Percentiles rank a stretch among this genome's conserved stretches.
Evolutionary conservation across 2,329 filamentous ascomycete genomes (phyloP).

Genomic region (Alternaria brassicicola): DNA sequence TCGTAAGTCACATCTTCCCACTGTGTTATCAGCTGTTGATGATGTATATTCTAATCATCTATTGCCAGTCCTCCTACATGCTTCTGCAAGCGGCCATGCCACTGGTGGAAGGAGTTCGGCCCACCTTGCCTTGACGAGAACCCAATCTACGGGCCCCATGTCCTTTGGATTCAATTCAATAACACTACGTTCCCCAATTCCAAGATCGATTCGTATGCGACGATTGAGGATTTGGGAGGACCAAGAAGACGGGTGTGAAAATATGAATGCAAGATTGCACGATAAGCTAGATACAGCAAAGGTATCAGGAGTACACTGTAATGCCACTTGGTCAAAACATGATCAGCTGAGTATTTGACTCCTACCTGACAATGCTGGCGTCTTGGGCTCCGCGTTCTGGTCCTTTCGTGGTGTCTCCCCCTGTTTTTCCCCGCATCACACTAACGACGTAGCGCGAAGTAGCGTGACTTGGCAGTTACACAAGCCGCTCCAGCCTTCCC

Average conservation of each 20-base stretch:
- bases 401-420: not conserved
- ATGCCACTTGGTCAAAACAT: not conserved
- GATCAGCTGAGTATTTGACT: not conserved
- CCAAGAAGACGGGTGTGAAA: not conserved
- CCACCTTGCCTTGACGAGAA: not conserved
- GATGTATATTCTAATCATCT: not conserved
- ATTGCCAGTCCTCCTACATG: not conserved
- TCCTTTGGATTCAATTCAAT: not conserved
- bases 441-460: slow-evolving; percentile 4
- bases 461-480: slow-evolving; percentile 18
- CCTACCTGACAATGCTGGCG: not conserved
- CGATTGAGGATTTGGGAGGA: not conserved
- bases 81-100: not conserved
- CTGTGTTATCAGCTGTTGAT: not conserved
- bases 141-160: not conserved
- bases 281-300: not conserved
- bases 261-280: not conserved
- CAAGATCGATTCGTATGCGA: not conserved
- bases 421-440: slow-evolving; percentile 17
- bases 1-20: not conserved
- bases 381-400: not conserved
- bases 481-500: not conserved
- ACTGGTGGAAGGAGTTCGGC: not conserved
- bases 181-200: not conserved
- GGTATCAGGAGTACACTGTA: not conserved